phyloP scores from a whole-genome alignment of 2,329 filamentous ascomycete genomes.

The Graphiopsis chlorocephala region DNA sequence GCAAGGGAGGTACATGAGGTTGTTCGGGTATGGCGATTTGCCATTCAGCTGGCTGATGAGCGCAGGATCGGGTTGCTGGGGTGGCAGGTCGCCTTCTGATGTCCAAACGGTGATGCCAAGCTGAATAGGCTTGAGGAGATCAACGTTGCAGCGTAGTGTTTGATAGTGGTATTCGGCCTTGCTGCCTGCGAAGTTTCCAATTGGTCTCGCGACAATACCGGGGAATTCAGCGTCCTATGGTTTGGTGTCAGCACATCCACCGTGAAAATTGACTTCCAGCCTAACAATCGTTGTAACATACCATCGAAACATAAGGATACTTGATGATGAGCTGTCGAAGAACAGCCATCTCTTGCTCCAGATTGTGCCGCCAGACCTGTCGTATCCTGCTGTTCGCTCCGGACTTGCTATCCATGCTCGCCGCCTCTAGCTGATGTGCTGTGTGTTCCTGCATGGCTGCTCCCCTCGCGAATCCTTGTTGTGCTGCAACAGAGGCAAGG shows the following conservation, averaged over 20 bases:
- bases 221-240: slow-evolving; percentile 92
- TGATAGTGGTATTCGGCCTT: slow-evolving; percentile 99
- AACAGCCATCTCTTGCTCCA: slow-evolving; percentile 85
- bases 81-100: slow-evolving; percentile 81
- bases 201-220: slow-evolving; percentile 92
- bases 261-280: background rate
- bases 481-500: slow-evolving; percentile 79
- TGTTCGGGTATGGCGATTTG: slow-evolving; percentile 42
- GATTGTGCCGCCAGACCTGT: slow-evolving; percentile 92
- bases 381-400: slow-evolving; percentile 76
- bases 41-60: slow-evolving; percentile 43
- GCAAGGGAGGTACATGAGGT: slow-evolving; percentile 64
- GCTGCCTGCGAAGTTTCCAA: slow-evolving; percentile 80
- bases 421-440: slow-evolving; percentile 40
- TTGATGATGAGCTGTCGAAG: slow-evolving; percentile 80
- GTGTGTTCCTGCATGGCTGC: slow-evolving; percentile 52
- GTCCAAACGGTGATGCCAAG: slow-evolving; percentile 93
- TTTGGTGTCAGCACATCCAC: background rate
- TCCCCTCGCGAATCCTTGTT: slow-evolving; percentile 81
- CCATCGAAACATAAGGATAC: slow-evolving; percentile 97
- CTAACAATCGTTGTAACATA: slow-evolving; percentile 60
- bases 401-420: slow-evolving; percentile 49
- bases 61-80: slow-evolving; percentile 58
- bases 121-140: slow-evolving; percentile 96
- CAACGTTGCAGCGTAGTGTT: slow-evolving; percentile 93